phyloP scores from a whole-genome alignment of 257 asterid species.

The Cinchona pubescens region DNA sequence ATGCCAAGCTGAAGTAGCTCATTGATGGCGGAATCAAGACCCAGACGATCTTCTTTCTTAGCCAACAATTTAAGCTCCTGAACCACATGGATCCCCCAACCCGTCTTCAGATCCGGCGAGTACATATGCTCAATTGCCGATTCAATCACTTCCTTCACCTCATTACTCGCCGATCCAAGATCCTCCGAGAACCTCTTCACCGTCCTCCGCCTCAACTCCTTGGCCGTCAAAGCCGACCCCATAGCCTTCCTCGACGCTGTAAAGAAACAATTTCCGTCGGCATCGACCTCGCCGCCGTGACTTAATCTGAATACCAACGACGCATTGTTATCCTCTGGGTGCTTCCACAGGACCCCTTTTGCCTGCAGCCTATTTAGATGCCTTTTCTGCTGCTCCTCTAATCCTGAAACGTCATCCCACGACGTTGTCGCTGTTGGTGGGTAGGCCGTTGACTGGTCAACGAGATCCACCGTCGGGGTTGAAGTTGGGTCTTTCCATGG shows the following conservation, averaged over 20 bases:
- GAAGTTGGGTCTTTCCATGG: conserved; percentile 86
- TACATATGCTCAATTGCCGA: conserved; percentile 76
- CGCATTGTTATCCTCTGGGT: conserved; percentile 50
- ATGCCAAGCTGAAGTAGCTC: conserved; percentile 77
- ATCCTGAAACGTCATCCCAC: conserved; percentile 73
- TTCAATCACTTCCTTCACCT: conserved; percentile 46
- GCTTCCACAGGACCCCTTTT: conserved; percentile 89
- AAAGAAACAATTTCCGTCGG: conserved; percentile 86
- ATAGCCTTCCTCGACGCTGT: conserved; percentile 74
- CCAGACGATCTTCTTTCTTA: conserved; percentile 58
- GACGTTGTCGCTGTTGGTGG: conserved; percentile 17
- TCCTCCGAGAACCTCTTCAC: conserved; percentile 73
- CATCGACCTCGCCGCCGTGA: conserved; percentile 90
- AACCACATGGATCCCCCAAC: conserved; percentile 95
- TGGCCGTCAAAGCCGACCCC: conserved; percentile 41
- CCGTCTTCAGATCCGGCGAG: conserved; percentile 81
- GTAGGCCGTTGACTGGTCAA: conserved; percentile 32
- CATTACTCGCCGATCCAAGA: conserved; percentile 60
- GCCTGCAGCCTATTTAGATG: conserved; percentile 51
- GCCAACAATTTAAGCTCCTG: conserved; percentile 87
- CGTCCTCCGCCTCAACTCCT: conserved; percentile 64
- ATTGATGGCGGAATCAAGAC: conserved; percentile 63
- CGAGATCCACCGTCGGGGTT: conserved; percentile 54
- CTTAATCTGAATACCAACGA: conserved; percentile 56
- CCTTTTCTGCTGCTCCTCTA: conserved; percentile 80